Percentiles rank a stretch among this genome's conserved stretches.
Evolutionary conservation across 768 basidiomycete genomes (phyloP).

Genomic region (Kwoniella newhampshirensis): DNA sequence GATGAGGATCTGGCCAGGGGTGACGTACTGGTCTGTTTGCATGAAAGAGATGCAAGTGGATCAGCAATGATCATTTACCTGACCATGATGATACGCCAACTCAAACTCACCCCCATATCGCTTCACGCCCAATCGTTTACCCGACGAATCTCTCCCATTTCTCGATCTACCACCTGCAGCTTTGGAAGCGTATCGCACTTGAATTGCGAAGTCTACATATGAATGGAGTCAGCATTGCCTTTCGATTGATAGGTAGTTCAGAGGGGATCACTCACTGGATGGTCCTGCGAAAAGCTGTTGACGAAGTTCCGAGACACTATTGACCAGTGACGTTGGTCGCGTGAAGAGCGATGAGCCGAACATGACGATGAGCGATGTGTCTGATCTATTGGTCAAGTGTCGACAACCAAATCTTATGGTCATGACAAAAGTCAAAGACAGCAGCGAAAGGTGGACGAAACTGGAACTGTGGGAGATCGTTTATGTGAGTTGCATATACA

Average conservation of each 20-base stretch:
- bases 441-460: not conserved
- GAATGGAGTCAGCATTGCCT: not conserved
- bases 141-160: conserved; percentile 89
- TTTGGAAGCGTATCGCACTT: conserved; percentile 88
- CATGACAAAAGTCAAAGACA: no score
- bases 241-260: not conserved
- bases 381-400: no score
- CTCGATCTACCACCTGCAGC: conserved; percentile 90
- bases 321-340: no score
- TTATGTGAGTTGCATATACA: not conserved
- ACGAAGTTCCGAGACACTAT: conserved; percentile 19
- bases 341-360: no score
- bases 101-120: conserved; percentile 86
- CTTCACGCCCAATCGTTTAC: conserved; percentile 90
- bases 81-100: not conserved
- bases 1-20: conserved; percentile 94
- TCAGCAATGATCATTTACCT: not conserved
- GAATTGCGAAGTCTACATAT: conserved; percentile 14
- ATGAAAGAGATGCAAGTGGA: not conserved
- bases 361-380: no score
- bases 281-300: conserved; percentile 41
- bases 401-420: no score
- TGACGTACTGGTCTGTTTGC: conserved; percentile 77
- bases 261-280: conserved; percentile 29
- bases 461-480: not conserved